Evolutionary conservation across 768 basidiomycete species (phyloP).

Genomic region (Tulasnella sp.): DNA sequence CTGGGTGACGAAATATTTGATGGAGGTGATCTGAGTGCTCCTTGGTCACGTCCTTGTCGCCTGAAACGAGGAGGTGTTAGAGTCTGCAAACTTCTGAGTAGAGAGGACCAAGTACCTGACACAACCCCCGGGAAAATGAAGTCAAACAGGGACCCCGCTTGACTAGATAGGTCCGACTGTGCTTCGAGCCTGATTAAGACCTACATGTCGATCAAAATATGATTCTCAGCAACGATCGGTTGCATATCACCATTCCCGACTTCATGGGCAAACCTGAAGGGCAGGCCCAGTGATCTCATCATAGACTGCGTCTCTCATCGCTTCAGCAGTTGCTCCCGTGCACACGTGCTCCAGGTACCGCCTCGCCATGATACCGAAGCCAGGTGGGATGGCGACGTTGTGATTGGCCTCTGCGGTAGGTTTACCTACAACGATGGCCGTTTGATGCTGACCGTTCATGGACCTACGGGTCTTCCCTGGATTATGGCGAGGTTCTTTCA

Average conservation of each 20-base stretch:
- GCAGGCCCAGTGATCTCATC: conserved; percentile 68
- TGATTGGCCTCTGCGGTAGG: conserved; percentile 24
- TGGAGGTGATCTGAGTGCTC: conserved; percentile 23
- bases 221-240: no score
- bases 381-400: conserved; percentile 32
- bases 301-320: conserved; percentile 64
- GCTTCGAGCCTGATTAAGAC: conserved; percentile 77
- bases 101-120: neutral
- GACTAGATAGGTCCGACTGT: conserved; percentile 45
- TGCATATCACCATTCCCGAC: neutral
- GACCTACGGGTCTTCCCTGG: conserved; percentile 29
- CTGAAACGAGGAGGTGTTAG: neutral
- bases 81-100: no score
- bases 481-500: conserved; percentile 23
- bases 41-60: neutral
- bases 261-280: conserved; percentile 43
- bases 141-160: conserved; percentile 68
- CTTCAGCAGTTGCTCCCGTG: conserved; percentile 49
- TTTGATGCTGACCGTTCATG: conserved; percentile 28
- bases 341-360: conserved; percentile 42
- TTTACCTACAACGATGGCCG: neutral
- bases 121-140: conserved; percentile 57
- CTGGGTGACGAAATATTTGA: conserved; percentile 51
- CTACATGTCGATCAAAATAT: no score
- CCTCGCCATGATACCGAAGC: conserved; percentile 37